Base-by-base conservation (phyloP, 2,329 filamentous ascomycete genomes). In the Colletotrichum kahawae region DNA sequence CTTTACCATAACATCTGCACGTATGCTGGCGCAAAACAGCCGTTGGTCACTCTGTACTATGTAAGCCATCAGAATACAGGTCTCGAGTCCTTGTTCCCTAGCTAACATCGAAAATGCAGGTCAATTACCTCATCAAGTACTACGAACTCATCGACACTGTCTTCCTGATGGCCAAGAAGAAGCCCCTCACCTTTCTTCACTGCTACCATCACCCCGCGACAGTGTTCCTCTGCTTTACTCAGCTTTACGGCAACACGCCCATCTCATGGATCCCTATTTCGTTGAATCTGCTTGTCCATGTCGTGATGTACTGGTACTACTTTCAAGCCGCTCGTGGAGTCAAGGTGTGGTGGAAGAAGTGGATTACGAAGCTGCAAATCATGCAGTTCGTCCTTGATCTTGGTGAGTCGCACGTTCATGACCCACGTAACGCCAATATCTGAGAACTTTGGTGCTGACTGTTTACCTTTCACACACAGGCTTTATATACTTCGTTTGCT, bases 251-350 rank as follows among this genome's bases (percentile, higher is more conserved):
- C 78, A 89, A 93, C 83, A 97, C 95, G 29, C 90, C 95, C 27
- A 94, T 97, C 64, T 96, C 94, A 77, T 97, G 95, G 95, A 93
- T 96, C 64, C 91, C 92, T 71, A 97, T 97, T 82, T 92, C 91
- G 51, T 91, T 97, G 79, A 97, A 97, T 89, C 86, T 97, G 82
- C 90, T 90, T 76, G 95, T 97, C 68, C 95, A 97, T 85, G 95
- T 97, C 70, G 93, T 97, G 82, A 97, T 97, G 95, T 97, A 97
- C 92, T 97, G 95, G 95, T 97, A 97, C 91, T 97, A 97, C 90
- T 97, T 97, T 91, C 95, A 97, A 88, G 95, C 93, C 81, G 95
- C 95, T 65, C 94, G 95, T 77, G 95, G 95, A 78, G 92, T 97
- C 84, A 92, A 92, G 81, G 96, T 97, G 85, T 96, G 94, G 95